A percentile compares a stretch with the other conserved stretches of the same genome.
These are phyloP conservation scores for Jaminaea rosea DNA, from an alignment of 1,284 basidiomycete species.

Conservation along the genomic window DNA sequence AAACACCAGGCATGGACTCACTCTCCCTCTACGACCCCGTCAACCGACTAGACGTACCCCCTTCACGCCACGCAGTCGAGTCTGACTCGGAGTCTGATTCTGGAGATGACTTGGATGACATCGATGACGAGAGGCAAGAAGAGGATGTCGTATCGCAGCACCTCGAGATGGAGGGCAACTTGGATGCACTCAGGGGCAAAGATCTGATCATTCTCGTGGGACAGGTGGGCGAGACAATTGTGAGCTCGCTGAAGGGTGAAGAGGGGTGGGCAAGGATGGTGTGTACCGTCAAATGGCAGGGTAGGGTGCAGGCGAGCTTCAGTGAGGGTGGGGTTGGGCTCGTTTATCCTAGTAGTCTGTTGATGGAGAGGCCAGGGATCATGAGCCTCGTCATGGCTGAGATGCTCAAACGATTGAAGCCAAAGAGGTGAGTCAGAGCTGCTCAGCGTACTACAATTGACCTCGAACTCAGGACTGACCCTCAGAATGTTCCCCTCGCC, in stretches of 20 bases:
- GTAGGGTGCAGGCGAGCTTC: no score
- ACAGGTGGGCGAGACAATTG: not conserved
- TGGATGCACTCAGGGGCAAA: not conserved
- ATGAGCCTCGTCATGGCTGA: no score
- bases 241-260: not conserved
- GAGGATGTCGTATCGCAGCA: not conserved
- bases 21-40: not conserved
- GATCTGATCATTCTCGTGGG: not conserved
- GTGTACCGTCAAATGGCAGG: no score
- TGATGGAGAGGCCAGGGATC: no score
- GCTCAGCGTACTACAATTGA: no score
- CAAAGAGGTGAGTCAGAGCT: no score
- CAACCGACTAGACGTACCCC: not conserved
- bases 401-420: no score
- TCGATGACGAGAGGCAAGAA: not conserved
- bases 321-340: no score
- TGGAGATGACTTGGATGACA: not conserved
- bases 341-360: no score
- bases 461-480: no score
- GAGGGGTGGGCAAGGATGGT: no score
- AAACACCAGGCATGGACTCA: not conserved
- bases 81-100: not conserved
- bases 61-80: not conserved
- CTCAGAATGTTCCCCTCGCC: no score
- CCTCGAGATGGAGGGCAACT: not conserved